phyloP scores from a whole-genome alignment of 257 asterid species.

The Osmanthus fragrans region DNA sequence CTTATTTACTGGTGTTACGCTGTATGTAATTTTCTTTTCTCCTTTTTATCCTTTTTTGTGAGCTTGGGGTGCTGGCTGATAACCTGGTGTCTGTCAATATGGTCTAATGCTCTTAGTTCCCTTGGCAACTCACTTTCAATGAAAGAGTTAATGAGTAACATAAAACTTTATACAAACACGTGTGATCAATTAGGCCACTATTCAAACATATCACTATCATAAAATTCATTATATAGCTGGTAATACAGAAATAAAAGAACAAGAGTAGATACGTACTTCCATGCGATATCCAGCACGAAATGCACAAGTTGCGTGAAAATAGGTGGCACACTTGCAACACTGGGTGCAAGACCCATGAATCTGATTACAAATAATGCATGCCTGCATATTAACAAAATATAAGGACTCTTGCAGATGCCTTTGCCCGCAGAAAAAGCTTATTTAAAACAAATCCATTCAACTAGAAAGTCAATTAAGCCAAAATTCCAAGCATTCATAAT shows the following conservation, averaged over 20 bases:
- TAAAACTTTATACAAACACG: background rate
- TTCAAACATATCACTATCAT: background rate
- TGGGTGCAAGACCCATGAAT: slow-evolving; percentile 89
- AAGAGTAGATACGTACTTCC: slow-evolving; percentile 65
- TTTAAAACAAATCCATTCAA: slow-evolving; percentile 6
- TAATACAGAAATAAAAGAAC: slow-evolving; percentile 13
- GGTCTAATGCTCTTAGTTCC: background rate
- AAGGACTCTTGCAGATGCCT: background rate
- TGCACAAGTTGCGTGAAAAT: slow-evolving; percentile 88
- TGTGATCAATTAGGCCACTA: background rate
- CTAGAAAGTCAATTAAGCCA: slow-evolving; percentile 10
- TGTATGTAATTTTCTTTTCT: background rate
- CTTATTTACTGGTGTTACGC: background rate
- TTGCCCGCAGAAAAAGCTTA: background rate
- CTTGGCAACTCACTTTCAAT: background rate
- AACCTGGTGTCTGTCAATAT: background rate
- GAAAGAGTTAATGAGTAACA: background rate
- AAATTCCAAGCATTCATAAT: slow-evolving; percentile 12
- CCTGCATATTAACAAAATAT: slow-evolving; percentile 49
- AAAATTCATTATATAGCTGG: background rate
- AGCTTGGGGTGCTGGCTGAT: background rate
- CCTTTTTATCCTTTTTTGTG: background rate
- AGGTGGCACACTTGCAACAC: slow-evolving; percentile 87
- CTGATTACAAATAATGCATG: slow-evolving; percentile 83
- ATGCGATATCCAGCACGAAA: slow-evolving; percentile 85